These are phyloP conservation scores for Candida maris DNA, from an alignment of 805 yeast species.

Conservation along the genomic window DNA sequence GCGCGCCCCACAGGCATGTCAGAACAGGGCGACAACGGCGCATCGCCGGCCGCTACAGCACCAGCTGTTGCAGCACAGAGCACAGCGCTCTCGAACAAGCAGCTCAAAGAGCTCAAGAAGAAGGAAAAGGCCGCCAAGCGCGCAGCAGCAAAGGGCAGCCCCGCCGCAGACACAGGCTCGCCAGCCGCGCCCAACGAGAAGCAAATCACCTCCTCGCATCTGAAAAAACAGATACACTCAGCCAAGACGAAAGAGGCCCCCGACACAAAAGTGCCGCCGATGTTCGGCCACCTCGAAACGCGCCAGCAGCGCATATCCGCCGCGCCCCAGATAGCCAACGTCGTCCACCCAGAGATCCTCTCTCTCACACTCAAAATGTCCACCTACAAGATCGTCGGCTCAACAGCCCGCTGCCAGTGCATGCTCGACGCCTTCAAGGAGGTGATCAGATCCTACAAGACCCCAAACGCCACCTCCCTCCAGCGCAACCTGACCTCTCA, in stretches of 20 bases:
- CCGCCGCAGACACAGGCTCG: conserved; percentile 1
- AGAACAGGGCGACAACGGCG: not conserved
- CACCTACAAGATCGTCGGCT: conserved; percentile 84
- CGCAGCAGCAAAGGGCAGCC: conserved; percentile 76
- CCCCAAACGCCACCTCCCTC: conserved; percentile 82
- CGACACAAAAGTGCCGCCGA: conserved; percentile 51
- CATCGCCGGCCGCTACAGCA: not conserved
- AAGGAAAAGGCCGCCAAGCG: conserved; percentile 89
- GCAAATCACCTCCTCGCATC: conserved; percentile 45
- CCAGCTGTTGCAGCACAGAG: not conserved
- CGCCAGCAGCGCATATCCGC: conserved; percentile 68
- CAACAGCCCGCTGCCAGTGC: conserved; percentile 77
- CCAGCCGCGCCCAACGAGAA: conserved; percentile 28
- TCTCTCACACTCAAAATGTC: conserved; percentile 77
- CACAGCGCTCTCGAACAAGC: conserved; percentile 57
- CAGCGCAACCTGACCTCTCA: conserved; percentile 86
- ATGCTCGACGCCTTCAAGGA: conserved; percentile 82
- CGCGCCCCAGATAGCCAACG: conserved; percentile 54
- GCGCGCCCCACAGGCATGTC: no score
- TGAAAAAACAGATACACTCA: conserved; percentile 52
- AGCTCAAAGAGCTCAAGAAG: conserved; percentile 82
- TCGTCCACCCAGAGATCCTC: conserved; percentile 84
- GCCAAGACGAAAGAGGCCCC: conserved; percentile 40
- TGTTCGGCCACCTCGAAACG: conserved; percentile 78
- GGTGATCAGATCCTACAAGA: conserved; percentile 73